Percentiles rank a stretch among this genome's conserved stretches.
Evolutionary conservation across 129 eudicot species (phyloP).

Genomic region (Deinandra increscens): DNA sequence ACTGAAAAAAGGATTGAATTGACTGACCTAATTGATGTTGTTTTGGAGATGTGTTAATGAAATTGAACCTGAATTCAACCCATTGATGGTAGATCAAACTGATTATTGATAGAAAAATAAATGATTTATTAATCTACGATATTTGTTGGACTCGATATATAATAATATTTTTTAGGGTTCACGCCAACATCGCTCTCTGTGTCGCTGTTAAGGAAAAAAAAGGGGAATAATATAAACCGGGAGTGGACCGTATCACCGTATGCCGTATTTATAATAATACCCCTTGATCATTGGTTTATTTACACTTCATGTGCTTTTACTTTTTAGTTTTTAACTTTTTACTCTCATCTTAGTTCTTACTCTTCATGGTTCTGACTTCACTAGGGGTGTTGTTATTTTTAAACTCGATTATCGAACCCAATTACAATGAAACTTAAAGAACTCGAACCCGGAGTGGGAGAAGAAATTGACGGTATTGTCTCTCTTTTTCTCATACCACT

Average conservation of each 20-base stretch:
- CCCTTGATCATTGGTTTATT: slow-evolving; percentile 9
- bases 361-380: too few species aligned
- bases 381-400: too few species aligned
- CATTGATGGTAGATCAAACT: slow-evolving; percentile 11
- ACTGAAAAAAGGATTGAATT: neutral
- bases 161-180: slow-evolving; percentile 23
- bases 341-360: too few species aligned
- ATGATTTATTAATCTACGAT: neutral
- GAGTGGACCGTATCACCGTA: slow-evolving; percentile 15
- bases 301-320: neutral
- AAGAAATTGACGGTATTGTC: too few species aligned
- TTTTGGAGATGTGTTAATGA: slow-evolving; percentile 14
- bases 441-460: too few species aligned
- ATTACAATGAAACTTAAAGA: too few species aligned
- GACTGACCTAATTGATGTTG: slow-evolving; percentile 33
- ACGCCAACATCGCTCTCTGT: slow-evolving; percentile 46
- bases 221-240: neutral
- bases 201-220: slow-evolving; percentile 49
- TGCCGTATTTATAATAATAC: neutral
- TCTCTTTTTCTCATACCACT: too few species aligned
- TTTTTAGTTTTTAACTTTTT: too few species aligned
- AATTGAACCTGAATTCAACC: slow-evolving; percentile 16
- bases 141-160: neutral
- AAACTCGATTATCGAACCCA: too few species aligned
- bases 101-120: neutral